phyloP scores from a whole-genome alignment of 2,329 filamentous ascomycete species.

The Huntiella omanensis region DNA sequence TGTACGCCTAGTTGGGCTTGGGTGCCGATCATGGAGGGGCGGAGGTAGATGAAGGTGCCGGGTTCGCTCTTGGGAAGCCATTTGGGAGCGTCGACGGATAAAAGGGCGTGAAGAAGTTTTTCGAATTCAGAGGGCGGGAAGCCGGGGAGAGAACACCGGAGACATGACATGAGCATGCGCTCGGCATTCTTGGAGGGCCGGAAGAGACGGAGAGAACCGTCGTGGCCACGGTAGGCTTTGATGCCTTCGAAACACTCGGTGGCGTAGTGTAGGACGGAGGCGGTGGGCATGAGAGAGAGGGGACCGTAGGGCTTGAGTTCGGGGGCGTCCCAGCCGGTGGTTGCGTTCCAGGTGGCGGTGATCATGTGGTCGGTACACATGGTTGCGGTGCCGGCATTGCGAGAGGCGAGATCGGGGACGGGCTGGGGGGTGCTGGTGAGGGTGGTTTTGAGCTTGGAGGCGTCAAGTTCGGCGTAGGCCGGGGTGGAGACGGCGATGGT shows the following conservation, averaged over 20 bases:
- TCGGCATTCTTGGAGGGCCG: conserved; percentile 54
- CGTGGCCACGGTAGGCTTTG: conserved; percentile 64
- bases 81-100: conserved; percentile 53
- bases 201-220: conserved; percentile 59
- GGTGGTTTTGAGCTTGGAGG: conserved; percentile 40
- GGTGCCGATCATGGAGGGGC: conserved; percentile 72
- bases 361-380: conserved; percentile 80
- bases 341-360: conserved; percentile 45
- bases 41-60: conserved; percentile 63
- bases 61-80: conserved; percentile 58
- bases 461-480: conserved; percentile 40
- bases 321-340: conserved; percentile 53
- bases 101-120: conserved; percentile 52
- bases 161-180: conserved; percentile 40
- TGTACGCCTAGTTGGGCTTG: conserved; percentile 65
- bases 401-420: conserved; percentile 31
- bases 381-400: conserved; percentile 29
- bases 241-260: conserved; percentile 79
- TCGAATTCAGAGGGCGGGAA: conserved; percentile 56
- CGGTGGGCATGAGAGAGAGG: conserved; percentile 60
- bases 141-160: conserved; percentile 53
- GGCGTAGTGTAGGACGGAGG: conserved; percentile 69
- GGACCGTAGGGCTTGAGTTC: conserved; percentile 61
- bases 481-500: conserved; percentile 20
- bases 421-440: conserved; percentile 29